Evolutionary conservation across 192 early-diverging fungal genomes (phyloP).

Genomic region (Rhizophagus sp.): DNA sequence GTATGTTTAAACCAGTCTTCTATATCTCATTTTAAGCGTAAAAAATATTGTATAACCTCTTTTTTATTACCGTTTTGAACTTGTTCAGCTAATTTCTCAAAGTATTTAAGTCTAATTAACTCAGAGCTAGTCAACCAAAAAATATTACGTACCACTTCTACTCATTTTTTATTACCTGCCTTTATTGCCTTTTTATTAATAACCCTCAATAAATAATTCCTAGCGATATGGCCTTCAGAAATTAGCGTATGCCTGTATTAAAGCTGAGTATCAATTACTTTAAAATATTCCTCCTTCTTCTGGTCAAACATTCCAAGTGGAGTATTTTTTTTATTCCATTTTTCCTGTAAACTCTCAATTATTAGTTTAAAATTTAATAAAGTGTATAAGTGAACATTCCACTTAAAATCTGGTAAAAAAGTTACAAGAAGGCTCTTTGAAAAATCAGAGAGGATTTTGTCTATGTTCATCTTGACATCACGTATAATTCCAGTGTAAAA

Average conservation of each 20-base stretch:
- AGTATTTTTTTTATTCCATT: slow-evolving; percentile 24
- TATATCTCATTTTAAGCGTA: not conserved
- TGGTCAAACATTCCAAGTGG: slow-evolving; percentile 23
- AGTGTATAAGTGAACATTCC: slow-evolving; percentile 13
- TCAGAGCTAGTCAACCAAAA: not conserved
- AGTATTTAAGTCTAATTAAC: slow-evolving; percentile 7
- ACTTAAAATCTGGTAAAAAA: not conserved
- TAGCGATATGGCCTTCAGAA: slow-evolving; percentile 19
- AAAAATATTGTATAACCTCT: slow-evolving; percentile 3
- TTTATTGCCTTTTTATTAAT: slow-evolving; percentile 18
- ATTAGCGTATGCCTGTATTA: slow-evolving; percentile 15
- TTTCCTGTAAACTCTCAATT: slow-evolving; percentile 9
- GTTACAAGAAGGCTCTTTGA: not conserved
- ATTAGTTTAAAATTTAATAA: slow-evolving; percentile 9
- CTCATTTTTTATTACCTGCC: slow-evolving; percentile 5
- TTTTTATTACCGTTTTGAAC: slow-evolving; percentile 3
- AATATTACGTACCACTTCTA: not conserved
- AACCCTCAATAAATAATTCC: slow-evolving; percentile 9
- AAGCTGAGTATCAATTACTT: slow-evolving; percentile 15
- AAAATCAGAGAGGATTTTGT: not conserved
- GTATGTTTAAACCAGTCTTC: slow-evolving; percentile 1
- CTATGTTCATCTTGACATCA: not conserved
- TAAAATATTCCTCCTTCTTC: slow-evolving; percentile 20
- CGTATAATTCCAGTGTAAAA: slow-evolving; percentile 15
- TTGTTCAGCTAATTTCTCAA: slow-evolving; percentile 14